Evolutionary conservation across 1,284 basidiomycete species (phyloP).

Genomic region (Ustilago cynodontis): DNA sequence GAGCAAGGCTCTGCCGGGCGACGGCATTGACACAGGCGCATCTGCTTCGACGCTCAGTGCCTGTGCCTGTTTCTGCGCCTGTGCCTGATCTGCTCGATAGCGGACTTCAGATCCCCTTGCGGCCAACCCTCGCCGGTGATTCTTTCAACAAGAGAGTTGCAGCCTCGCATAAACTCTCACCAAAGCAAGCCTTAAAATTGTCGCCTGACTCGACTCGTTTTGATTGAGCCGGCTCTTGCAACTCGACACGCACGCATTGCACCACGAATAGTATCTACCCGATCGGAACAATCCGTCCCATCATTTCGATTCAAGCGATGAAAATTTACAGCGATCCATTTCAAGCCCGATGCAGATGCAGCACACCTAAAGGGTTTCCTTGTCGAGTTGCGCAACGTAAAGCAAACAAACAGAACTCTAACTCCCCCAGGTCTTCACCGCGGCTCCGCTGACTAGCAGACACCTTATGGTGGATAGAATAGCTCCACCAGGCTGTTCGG

Average conservation of each 20-base stretch:
- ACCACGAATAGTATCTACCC: neutral
- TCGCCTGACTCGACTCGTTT: neutral
- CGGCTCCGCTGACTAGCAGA: too few relatives aligned
- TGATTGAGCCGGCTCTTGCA: neutral
- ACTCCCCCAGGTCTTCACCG: too few relatives aligned
- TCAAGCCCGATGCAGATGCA: neutral
- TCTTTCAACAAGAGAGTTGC: neutral
- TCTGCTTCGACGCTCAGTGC: neutral
- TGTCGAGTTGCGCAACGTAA: neutral
- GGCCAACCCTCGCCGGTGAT: neutral
- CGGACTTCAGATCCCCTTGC: neutral
- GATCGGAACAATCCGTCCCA: neutral
- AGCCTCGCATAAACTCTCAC: neutral
- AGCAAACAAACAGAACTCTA: too few relatives aligned
- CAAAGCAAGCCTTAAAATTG: neutral
- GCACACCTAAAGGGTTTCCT: neutral
- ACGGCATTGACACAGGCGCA: too few relatives aligned
- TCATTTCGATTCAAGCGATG: neutral
- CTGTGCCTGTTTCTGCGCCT: neutral
- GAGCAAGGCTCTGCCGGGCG: too few relatives aligned
- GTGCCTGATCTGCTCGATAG: slow-evolving; percentile 4
- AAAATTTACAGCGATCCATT: too few relatives aligned
- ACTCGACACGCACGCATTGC: neutral
- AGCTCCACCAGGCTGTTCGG: too few relatives aligned
- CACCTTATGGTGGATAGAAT: too few relatives aligned